Evolutionary conservation across 2,329 filamentous ascomycete genomes (phyloP), one percentile per base, ranked within the genome.

Genomic region (Aspergillus aculeatinus): DNA sequence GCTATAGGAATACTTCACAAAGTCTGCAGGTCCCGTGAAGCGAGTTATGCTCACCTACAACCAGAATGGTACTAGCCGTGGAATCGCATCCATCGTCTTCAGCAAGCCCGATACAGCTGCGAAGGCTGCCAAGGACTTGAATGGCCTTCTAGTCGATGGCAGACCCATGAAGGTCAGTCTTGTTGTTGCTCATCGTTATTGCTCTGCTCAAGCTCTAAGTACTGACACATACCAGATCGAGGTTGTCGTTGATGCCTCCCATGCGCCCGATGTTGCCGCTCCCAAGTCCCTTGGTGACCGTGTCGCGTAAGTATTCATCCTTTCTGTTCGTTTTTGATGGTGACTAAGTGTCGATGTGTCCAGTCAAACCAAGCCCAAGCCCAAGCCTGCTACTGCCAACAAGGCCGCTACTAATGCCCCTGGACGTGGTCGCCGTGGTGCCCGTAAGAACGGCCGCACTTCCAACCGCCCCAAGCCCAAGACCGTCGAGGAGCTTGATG

Each of bases 401-500:
- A 96, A 94, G 82, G 82, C 86, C 65, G 82, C 86, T 65, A 85
- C 84, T 59, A 82, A 81, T 68, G 76, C 77, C 55, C 73, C 70
- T 61, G 65, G 74, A 67, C 66, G 77, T 68, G 68, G 79, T 51
- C 81, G 80, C 57, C 81, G 79, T 29, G 31, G 58, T 63, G 81
- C 78, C 49, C 80, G 79, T 61, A 81, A 83, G 59, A 81, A 81
- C 63, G 81, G 77, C 56, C 87, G 87, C 67, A 81, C 39, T 19
- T 3, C 83, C 65, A 89, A 70, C 83, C 89, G 67, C 80, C 87
- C 71, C 82, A 96, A 87, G 78, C 79, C 83, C 81, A 98, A 98
- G 90, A 96, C 92, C 0, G 87, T 89, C 1, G 94, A 96, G 75
- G 93, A 99, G 80, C 87, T 99, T 27, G 95, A 99, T 76, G 92